Conservation (phyloP, 1,139 yeast genomes). For the Candida buenavistaensis region DNA sequence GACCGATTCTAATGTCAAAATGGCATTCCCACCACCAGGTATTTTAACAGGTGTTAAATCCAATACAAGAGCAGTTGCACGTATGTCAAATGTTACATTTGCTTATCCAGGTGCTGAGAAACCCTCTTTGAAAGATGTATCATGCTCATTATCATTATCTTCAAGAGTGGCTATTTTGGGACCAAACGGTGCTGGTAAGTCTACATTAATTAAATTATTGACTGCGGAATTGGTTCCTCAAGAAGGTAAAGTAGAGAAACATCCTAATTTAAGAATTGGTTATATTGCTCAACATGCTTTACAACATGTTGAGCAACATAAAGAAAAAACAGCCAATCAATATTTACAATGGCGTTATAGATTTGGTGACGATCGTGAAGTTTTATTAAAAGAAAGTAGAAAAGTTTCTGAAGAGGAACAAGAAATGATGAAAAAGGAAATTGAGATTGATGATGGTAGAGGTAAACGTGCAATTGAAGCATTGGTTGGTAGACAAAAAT, state of each 20-base stretch:
- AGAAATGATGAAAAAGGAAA: slow-evolving; percentile 73
- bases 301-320: slow-evolving; percentile 95
- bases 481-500: slow-evolving; percentile 93
- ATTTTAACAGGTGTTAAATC: slow-evolving; percentile 94
- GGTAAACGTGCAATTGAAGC: slow-evolving; percentile 91
- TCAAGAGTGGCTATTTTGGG: slow-evolving; percentile 97
- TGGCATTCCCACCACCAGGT: slow-evolving; percentile 99
- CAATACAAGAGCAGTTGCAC: slow-evolving; percentile 91
- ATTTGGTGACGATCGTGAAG: slow-evolving; percentile 98
- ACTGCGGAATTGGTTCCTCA: slow-evolving; percentile 90
- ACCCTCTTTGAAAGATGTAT: slow-evolving; percentile 77
- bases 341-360: slow-evolving; percentile 98
- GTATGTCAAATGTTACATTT: slow-evolving; percentile 83
- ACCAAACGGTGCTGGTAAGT: slow-evolving; percentile 99
- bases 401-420: slow-evolving; percentile 82
- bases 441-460: slow-evolving; percentile 84
- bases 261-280: slow-evolving; percentile 96
- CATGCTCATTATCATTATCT: slow-evolving; percentile 85
- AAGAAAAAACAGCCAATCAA: slow-evolving; percentile 96
- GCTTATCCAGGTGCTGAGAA: slow-evolving; percentile 86
- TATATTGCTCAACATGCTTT: slow-evolving; percentile 98
- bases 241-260: slow-evolving; percentile 91
- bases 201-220: slow-evolving; percentile 87
- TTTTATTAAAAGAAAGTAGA: slow-evolving; percentile 88
- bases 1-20: slow-evolving; percentile 88